phyloP scores from a whole-genome alignment of 2,329 filamentous ascomycete genomes.

The Aspergillus cejpii region DNA sequence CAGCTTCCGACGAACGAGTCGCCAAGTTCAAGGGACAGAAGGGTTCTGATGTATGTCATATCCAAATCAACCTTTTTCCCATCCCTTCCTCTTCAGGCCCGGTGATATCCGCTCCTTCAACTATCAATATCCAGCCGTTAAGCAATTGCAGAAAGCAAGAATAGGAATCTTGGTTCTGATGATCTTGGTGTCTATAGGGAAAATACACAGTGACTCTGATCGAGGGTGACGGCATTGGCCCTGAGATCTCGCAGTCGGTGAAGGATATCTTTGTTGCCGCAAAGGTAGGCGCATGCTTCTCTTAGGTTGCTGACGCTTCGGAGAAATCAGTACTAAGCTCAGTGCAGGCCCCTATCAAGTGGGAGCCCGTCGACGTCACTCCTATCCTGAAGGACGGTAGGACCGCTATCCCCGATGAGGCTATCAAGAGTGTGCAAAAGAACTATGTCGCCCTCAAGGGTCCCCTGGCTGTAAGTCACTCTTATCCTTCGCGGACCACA shows the following conservation, averaged over 20 bases:
- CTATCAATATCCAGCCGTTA: not conserved
- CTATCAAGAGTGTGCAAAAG: constrained; percentile 85
- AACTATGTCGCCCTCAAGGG: constrained; percentile 99
- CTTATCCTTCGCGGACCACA: not conserved
- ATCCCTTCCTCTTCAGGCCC: constrained; percentile 22
- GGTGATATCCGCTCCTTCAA: constrained; percentile 16
- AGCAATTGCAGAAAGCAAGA: not conserved
- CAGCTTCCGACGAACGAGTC: constrained; percentile 58
- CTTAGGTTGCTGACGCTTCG: constrained; percentile 1
- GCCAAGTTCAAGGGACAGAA: constrained; percentile 92
- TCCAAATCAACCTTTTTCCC: constrained; percentile 15
- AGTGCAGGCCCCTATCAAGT: constrained; percentile 75
- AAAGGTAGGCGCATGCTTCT: constrained; percentile 53
- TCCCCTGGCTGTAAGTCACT: constrained; percentile 71
- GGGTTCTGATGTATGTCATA: constrained; percentile 67
- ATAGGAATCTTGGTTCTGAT: no score
- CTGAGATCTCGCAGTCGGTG: constrained; percentile 94
- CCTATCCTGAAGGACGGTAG: constrained; percentile 90
- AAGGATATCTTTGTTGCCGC: constrained; percentile 98
- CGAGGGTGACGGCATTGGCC: constrained; percentile 97
- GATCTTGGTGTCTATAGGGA: constrained; percentile 52
- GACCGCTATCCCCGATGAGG: constrained; percentile 86
- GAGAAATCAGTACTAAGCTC: constrained; percentile 25
- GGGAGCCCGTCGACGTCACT: constrained; percentile 95
- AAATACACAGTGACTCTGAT: constrained; percentile 96